phyloP scores from a whole-genome alignment of 2,329 filamentous ascomycete species.

The Epichloe sp. region DNA sequence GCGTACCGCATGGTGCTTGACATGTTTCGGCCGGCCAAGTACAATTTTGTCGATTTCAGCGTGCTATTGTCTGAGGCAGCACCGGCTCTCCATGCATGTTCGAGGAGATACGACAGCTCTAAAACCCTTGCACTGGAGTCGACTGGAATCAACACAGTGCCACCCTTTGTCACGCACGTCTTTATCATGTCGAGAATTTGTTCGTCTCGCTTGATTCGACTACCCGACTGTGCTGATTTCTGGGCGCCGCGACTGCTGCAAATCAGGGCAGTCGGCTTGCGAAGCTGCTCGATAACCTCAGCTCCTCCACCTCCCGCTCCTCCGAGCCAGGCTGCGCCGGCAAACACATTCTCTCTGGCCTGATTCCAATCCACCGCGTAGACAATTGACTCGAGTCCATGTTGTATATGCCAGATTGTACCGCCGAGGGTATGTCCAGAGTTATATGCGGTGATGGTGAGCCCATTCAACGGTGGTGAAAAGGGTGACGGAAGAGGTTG shows the following conservation, averaged over 20 bases:
- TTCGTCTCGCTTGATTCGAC: constrained; percentile 73
- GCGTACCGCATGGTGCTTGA: constrained; percentile 83
- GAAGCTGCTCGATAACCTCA: constrained; percentile 85
- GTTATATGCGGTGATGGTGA: constrained; percentile 94
- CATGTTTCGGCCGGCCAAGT: constrained; percentile 74
- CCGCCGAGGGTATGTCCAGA: constrained; percentile 91
- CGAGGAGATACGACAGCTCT: constrained; percentile 81
- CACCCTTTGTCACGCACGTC: constrained; percentile 64
- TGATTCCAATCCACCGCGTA: constrained; percentile 99
- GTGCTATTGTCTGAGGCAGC: constrained; percentile 36
- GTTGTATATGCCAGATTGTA: constrained; percentile 97
- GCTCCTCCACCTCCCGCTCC: constrained; percentile 67
- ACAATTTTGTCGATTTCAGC: constrained; percentile 48
- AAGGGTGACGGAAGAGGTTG: constrained; percentile 79
- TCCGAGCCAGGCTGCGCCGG: constrained; percentile 86
- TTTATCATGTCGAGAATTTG: constrained; percentile 72
- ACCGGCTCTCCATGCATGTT: constrained; percentile 76
- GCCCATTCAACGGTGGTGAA: constrained; percentile 75
- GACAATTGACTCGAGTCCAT: constrained; percentile 90
- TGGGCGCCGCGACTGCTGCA: constrained; percentile 79
- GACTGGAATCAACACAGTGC: constrained; percentile 83
- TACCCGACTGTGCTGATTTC: constrained; percentile 54
- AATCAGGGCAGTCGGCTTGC: constrained; percentile 84
- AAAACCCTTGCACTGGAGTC: constrained; percentile 92
- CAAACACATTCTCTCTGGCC: constrained; percentile 86